Evolutionary conservation across 331 rosid species (phyloP), one percentile per base, ranked within the genome.

Genomic region (Prunus yedoensis): DNA sequence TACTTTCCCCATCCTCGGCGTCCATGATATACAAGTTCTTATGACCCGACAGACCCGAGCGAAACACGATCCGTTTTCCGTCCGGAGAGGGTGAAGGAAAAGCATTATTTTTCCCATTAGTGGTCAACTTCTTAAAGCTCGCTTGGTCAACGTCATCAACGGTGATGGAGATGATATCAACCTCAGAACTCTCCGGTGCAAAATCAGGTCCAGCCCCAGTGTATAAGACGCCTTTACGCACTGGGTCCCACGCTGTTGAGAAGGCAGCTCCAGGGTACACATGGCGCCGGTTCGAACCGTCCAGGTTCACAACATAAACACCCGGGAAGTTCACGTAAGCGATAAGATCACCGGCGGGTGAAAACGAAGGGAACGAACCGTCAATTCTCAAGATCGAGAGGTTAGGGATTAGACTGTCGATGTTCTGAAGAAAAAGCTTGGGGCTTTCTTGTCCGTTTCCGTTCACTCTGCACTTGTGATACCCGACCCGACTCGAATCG

Each of bases 21-120:
- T 91, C 97, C 96, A 91, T 91, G 12, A 94, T 64, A 65, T 90
- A 90, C 0, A 91, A 70, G n/a, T 91, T 94, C 81, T 94, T 94
- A 28, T 86, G 81, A 25, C 97, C 98, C 20, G 91, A 45, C 0
- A 85, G 87, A 53, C 95, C 93, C 3, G 97, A 94, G 38, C 98
- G 88, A 46, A 94, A 94, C 2, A 91, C 98, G 30, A 94, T 74
- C 87, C 85, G 78, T 82, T 94, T 91, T 2, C 98, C 98, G 8
- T 94, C 93, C 0, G 97, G 91, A 0, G 98, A 94, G 0, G 84
- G 73, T 1, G 91, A 85, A 1, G 97, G 98, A 47, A 94, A 91
- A 4, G 98, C 98, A 49, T 94, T 94, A 84, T 94, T 94, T 77
- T 84, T 71, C 4, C 97, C 98, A 54, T 89, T 82, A 0, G 72